Evolutionary conservation across 73 alveolate species (phyloP).

Genomic region (Blepharisma japonicum): DNA sequence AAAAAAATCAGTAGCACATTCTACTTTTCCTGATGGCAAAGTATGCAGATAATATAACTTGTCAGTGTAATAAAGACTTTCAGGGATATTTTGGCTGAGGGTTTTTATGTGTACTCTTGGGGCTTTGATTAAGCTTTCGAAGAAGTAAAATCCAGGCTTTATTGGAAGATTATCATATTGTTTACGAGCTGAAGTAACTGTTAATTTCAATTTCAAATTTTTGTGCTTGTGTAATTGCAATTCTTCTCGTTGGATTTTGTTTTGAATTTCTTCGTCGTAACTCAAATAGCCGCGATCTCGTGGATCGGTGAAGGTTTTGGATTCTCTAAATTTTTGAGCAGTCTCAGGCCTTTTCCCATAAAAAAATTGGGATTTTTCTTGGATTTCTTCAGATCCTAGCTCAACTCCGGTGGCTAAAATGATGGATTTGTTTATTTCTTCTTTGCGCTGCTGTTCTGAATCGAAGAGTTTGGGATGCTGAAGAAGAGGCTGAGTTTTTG

Average conservation of each 20-base stretch:
- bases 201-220: neutral
- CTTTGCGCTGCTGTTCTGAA: no score
- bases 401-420: no score
- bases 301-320: no score
- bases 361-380: no score
- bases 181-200: neutral
- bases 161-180: slow-evolving; percentile 1
- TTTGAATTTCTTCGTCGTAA: neutral
- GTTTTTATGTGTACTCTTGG: neutral
- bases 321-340: no score
- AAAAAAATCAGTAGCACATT: neutral
- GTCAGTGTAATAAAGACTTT: slow-evolving; percentile 16
- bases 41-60: slow-evolving; percentile 19
- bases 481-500: no score
- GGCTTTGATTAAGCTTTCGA: slow-evolving; percentile 15
- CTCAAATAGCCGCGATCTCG: neutral
- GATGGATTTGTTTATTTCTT: no score
- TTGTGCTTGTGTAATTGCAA: neutral
- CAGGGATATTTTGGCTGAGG: neutral
- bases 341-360: no score
- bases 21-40: neutral
- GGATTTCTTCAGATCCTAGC: no score
- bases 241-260: neutral
- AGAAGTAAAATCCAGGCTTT: slow-evolving; percentile 11
- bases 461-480: no score